phyloP scores from a whole-genome alignment of 495 filamentous ascomycete species.

The Podospora conica region DNA sequence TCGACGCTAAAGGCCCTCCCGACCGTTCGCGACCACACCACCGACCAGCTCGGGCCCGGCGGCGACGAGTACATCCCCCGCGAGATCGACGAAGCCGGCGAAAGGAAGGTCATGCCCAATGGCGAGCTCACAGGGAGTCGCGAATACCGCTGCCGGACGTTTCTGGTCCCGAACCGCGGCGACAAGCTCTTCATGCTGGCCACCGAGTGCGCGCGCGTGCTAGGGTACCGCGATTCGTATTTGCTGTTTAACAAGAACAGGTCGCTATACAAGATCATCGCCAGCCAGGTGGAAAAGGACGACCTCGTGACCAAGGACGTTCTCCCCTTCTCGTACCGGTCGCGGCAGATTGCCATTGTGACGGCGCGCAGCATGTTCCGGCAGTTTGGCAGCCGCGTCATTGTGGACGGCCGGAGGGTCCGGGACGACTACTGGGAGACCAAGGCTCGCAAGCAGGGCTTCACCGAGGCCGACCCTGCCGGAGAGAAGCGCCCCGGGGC shows the following conservation, averaged over 20 bases:
- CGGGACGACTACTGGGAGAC: conserved; percentile 98
- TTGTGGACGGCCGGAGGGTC: conserved; percentile 81
- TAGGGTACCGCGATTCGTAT: conserved; percentile 96
- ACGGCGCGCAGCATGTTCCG: conserved; percentile 99
- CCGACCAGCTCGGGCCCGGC: conserved; percentile 85
- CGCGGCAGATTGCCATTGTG: conserved; percentile 96
- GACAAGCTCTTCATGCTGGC: conserved; percentile 98
- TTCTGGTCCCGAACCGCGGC: conserved; percentile 81
- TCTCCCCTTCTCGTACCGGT: conserved; percentile 94
- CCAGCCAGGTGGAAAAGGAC: conserved; percentile 91
- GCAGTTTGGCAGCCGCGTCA: conserved; percentile 95
- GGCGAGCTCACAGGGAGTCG: conserved; percentile 76
- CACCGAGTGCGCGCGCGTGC: conserved; percentile 91
- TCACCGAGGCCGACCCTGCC: conserved; percentile 93
- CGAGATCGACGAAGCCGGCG: conserved; percentile 86
- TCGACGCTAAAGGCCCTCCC: conserved; percentile 88
- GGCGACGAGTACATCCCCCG: conserved; percentile 96
- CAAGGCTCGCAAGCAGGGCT: conserved; percentile 95
- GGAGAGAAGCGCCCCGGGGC: conserved; percentile 95
- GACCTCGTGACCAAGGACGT: conserved; percentile 93
- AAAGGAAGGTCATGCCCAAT: conserved; percentile 82
- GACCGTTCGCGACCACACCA: conserved; percentile 94
- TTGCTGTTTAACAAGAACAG: conserved; percentile 98
- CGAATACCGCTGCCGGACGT: conserved; percentile 90
- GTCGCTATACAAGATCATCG: conserved; percentile 97